Conservation (phyloP, 2,329 filamentous ascomycete species). For the Diaporthe sp. region DNA sequence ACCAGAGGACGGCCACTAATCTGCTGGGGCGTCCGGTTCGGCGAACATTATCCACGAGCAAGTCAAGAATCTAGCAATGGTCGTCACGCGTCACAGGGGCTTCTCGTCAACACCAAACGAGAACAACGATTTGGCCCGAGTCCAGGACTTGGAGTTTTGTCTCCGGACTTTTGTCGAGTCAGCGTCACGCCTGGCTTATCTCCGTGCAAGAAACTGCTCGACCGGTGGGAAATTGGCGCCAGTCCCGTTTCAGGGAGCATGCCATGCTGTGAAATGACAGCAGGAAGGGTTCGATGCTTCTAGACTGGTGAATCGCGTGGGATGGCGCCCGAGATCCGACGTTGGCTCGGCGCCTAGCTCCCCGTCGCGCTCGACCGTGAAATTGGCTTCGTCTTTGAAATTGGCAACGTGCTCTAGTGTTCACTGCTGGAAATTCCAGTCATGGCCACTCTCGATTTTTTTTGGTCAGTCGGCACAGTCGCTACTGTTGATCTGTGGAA, state of each 20-base stretch:
- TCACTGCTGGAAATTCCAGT: not conserved
- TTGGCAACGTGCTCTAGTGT: too few species aligned
- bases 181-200: not conserved
- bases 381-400: not conserved
- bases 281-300: not conserved
- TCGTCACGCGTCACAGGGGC: not conserved
- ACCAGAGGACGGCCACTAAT: too few species aligned
- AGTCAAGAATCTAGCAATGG: not conserved
- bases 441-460: not conserved
- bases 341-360: not conserved
- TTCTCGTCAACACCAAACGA: not conserved
- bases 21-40: too few species aligned
- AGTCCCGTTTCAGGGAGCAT: not conserved
- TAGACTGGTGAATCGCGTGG: not conserved
- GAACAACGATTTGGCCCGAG: not conserved
- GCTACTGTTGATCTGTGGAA: not conserved
- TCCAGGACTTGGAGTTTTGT: not conserved
- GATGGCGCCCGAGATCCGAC: not conserved
- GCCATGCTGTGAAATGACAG: not conserved
- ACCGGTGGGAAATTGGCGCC: not conserved
- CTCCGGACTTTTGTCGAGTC: conserved; percentile 16
- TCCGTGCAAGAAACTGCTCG: not conserved
- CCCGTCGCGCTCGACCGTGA: not conserved
- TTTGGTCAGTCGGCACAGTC: not conserved
- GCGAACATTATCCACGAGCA: too few species aligned